A percentile compares a stretch with the other conserved stretches of the same genome.
Conservation (phyloP, 2,329 filamentous ascomycete species). For the Anthostomella pinea region DNA sequence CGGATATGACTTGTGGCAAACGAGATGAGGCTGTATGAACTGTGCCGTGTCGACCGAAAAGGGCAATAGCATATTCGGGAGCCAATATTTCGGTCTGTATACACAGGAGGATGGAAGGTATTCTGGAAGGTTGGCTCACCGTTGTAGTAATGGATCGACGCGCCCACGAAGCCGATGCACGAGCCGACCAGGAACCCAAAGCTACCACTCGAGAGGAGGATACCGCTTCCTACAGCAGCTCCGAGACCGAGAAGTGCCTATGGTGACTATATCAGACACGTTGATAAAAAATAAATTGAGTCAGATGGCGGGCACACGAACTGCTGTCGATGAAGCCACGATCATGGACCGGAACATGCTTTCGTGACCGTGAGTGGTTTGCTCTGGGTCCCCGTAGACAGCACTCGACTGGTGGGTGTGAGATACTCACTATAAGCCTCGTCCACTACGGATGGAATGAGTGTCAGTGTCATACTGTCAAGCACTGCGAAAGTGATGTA, state of each 20-base stretch:
- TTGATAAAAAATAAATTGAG: background rate
- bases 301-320: slow-evolving; percentile 2
- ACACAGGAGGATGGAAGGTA: too few species aligned
- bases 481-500: background rate
- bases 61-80: too few species aligned
- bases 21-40: too few species aligned
- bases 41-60: too few species aligned
- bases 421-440: slow-evolving; percentile 11
- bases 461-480: background rate
- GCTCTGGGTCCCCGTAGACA: too few species aligned
- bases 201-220: slow-evolving; percentile 14
- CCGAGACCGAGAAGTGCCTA: slow-evolving; percentile 17
- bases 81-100: too few species aligned
- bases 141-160: slow-evolving; percentile 16
- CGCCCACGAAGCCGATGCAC: slow-evolving; percentile 16
- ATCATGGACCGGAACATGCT: slow-evolving; percentile 22
- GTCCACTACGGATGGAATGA: slow-evolving; percentile 11
- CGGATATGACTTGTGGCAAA: background rate
- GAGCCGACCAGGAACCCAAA: slow-evolving; percentile 16
- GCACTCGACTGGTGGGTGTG: background rate
- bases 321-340: slow-evolving; percentile 17
- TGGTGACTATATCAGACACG: background rate
- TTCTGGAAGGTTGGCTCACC: slow-evolving; percentile 1
- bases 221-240: slow-evolving; percentile 10
- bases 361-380: background rate